Percentiles rank a stretch among this genome's conserved stretches.
Conservation (phyloP, 805 yeast species). For the Candida glaebosa region DNA sequence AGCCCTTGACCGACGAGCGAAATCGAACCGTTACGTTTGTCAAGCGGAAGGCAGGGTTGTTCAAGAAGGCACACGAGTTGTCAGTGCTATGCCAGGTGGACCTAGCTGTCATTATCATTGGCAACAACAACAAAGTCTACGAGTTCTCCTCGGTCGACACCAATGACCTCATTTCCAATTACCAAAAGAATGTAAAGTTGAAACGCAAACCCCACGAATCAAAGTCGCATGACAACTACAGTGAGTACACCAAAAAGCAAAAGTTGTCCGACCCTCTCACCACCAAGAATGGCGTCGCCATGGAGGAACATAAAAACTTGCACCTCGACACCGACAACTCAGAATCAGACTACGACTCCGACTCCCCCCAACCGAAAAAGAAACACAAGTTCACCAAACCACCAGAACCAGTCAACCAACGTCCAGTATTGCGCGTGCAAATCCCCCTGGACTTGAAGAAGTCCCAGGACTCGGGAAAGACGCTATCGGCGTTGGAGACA, state of each 20-base stretch:
- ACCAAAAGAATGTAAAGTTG: constrained; percentile 15
- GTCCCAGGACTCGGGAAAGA: constrained; percentile 38
- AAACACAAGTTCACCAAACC: constrained; percentile 8
- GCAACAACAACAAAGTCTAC: constrained; percentile 76
- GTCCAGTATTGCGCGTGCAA: constrained; percentile 63
- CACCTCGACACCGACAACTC: constrained; percentile 18
- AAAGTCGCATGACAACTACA: constrained; percentile 65
- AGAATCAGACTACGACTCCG: constrained; percentile 32
- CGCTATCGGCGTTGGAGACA: constrained; percentile 42
- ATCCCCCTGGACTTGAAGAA: constrained; percentile 51
- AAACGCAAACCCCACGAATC: constrained; percentile 46
- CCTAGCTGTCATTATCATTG: constrained; percentile 83
- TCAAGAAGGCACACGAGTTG: constrained; percentile 81
- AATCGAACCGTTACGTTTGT: constrained; percentile 85
- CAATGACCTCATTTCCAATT: constrained; percentile 21
- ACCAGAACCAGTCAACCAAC: constrained; percentile 16
- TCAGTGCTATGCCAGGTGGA: constrained; percentile 92
- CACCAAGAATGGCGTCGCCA: constrained; percentile 9
- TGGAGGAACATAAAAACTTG: constrained; percentile 2
- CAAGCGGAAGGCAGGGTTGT: constrained; percentile 90
- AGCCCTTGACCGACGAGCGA: constrained; percentile 87
- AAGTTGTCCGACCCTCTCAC: constrained; percentile 17
- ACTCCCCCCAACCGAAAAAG: neutral
- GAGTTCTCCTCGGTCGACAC: constrained; percentile 79
- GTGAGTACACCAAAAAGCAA: constrained; percentile 47